Base-by-base conservation (phyloP, 306 rosid genomes). In the Aeschynomene evenia region DNA sequence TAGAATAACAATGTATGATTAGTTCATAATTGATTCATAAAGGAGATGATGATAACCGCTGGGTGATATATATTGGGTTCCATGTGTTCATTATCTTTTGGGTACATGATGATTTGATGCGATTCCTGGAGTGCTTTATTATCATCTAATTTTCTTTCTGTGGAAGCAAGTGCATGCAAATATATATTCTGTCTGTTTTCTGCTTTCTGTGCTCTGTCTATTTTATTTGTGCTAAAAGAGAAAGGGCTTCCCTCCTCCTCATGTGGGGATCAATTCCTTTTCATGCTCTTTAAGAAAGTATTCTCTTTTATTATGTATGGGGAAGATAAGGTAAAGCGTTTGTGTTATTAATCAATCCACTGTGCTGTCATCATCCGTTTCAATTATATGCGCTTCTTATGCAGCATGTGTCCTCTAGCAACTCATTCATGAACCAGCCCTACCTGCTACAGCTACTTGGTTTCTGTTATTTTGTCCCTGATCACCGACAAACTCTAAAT, bases 401-500 rank as follows among this genome's bases (percentile, higher is more conserved):
- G n/a, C n/a, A n/a, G 57, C 63, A n/a, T n/a, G 69, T 55, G 63
- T 68, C 68, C 12, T 71, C 51, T 18, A 21, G 45, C 57, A n/a
- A 51, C 53, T 7, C 10, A n/a, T 28, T 28, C 19, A 7, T 4
- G 39, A 24, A 50, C 13, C 9, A 57, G 21, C 43, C 33, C 49
- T 22, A 20, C 60, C 31, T 61, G 61, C 16, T 49, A 36, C 19
- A 34, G n/a, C 40, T 37, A 2, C 29, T 42, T 66, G 40, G 37
- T 42, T 19, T 24, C 26, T 28, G 3, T 26, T 70, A 14, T 62
- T 45, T 33, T 51, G 45, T 60, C 11, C 20, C 37, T 37, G 3
- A 11, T 66, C 55, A 72, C 79, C 73, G 76, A 81, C 85, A 72
- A 20, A 4, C 71, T 43, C 5, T 29, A 60, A 21, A 19, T 6